A percentile compares a stretch with the other conserved stretches of the same genome.
phyloP scores from a whole-genome alignment of 108 stramenopile genomes.

The Fragilariopsis cylindrus region DNA sequence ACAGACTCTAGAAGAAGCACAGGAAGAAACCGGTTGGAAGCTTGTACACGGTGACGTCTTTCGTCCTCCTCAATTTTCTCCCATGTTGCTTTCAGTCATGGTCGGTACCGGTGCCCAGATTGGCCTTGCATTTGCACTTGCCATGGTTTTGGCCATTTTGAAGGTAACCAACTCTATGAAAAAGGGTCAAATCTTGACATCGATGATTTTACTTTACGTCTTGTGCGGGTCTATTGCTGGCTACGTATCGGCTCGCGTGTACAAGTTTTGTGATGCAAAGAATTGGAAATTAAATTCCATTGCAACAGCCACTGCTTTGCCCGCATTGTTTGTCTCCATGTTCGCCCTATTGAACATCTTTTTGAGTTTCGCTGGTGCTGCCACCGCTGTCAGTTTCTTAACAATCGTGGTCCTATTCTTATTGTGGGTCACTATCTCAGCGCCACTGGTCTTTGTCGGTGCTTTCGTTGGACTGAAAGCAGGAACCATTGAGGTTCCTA shows the following conservation, averaged over 20 bases:
- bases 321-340: slow-evolving; percentile 77
- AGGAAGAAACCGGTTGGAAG: slow-evolving; percentile 99
- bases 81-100: slow-evolving; percentile 89
- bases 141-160: slow-evolving; percentile 79
- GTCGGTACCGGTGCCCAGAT: slow-evolving; percentile 96
- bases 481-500: slow-evolving; percentile 79
- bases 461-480: slow-evolving; percentile 92
- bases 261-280: slow-evolving; percentile 91
- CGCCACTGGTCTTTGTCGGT: slow-evolving; percentile 96
- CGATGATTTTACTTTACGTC: slow-evolving; percentile 93
- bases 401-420: slow-evolving; percentile 88
- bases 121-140: slow-evolving; percentile 77
- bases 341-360: slow-evolving; percentile 88
- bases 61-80: slow-evolving; percentile 82
- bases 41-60: slow-evolving; percentile 98
- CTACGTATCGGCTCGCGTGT: slow-evolving; percentile 86
- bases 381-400: slow-evolving; percentile 91
- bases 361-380: slow-evolving; percentile 82
- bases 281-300: slow-evolving; percentile 83
- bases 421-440: slow-evolving; percentile 88
- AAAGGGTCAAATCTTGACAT: slow-evolving; percentile 94
- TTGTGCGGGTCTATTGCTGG: slow-evolving; percentile 90
- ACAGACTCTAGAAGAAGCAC: slow-evolving; percentile 77
- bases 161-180: slow-evolving; percentile 92
- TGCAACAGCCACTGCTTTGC: slow-evolving; percentile 84